Percentiles rank a stretch among this genome's conserved stretches.
Evolutionary conservation across 2,329 filamentous ascomycete species (phyloP).

Genomic region (Bipolaris bicolor): DNA sequence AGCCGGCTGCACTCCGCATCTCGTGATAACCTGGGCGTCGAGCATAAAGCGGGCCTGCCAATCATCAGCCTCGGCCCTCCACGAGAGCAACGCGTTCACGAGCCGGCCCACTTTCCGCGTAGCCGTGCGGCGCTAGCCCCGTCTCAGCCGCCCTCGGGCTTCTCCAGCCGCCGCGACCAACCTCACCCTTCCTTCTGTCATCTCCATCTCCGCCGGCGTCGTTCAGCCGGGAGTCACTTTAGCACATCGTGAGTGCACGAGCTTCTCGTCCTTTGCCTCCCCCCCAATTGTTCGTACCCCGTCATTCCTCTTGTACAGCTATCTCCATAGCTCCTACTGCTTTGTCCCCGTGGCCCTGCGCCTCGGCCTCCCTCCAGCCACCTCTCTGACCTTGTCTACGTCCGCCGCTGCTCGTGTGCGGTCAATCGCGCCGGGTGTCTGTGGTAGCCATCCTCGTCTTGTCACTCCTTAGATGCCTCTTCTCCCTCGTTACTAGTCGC

Average conservation of each 20-base stretch:
- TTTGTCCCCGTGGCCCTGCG: slow-evolving; percentile 41
- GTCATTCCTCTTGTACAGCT: slow-evolving; percentile 37
- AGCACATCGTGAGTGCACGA: slow-evolving; percentile 51
- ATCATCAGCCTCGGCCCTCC: slow-evolving; percentile 23
- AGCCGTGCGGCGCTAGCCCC: slow-evolving; percentile 26
- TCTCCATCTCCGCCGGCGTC: slow-evolving; percentile 33
- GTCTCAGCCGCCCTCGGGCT: slow-evolving; percentile 25
- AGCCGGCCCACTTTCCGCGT: slow-evolving; percentile 32
- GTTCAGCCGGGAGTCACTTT: slow-evolving; percentile 29
- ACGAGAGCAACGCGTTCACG: slow-evolving; percentile 21
- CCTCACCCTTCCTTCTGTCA: slow-evolving; percentile 33
- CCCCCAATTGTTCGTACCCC: slow-evolving; percentile 39
- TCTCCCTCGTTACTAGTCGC: slow-evolving; percentile 36
- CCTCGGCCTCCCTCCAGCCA: slow-evolving; percentile 37
- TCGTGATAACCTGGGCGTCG: slow-evolving; percentile 14
- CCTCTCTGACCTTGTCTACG: slow-evolving; percentile 43
- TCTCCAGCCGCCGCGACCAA: slow-evolving; percentile 26
- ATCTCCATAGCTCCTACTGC: slow-evolving; percentile 41
- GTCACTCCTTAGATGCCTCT: slow-evolving; percentile 26
- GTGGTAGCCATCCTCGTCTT: slow-evolving; percentile 30
- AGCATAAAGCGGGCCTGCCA: slow-evolving; percentile 14
- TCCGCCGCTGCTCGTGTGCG: slow-evolving; percentile 38
- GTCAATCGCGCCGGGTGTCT: slow-evolving; percentile 40
- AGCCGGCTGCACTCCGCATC: slow-evolving; percentile 10
- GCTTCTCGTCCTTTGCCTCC: slow-evolving; percentile 35